A percentile compares a stretch with the other conserved stretches of the same genome.
Evolutionary conservation across 805 yeast genomes (phyloP).

Genomic region (Yarrowia sp.): DNA sequence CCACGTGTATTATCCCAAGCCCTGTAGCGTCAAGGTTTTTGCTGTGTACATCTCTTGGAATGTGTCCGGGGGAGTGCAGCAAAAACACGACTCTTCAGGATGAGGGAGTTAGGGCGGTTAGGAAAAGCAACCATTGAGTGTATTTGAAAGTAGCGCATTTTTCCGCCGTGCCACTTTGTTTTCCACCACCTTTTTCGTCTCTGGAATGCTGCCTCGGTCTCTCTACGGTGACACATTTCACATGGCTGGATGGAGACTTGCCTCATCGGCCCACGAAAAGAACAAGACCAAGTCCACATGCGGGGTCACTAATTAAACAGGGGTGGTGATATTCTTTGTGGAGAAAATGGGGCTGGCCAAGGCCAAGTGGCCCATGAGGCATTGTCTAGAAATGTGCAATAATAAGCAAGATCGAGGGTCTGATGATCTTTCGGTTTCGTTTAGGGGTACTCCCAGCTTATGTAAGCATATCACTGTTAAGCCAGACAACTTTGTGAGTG

Average conservation of each 20-base stretch:
- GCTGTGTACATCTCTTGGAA: conserved; percentile 12
- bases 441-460: background rate
- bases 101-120: background rate
- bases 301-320: background rate
- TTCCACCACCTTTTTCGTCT: conserved; percentile 1
- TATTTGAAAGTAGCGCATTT: background rate
- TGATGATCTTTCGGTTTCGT: too few relatives aligned
- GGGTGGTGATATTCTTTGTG: background rate
- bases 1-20: conserved; percentile 23
- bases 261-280: conserved; percentile 10
- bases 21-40: background rate
- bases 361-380: background rate
- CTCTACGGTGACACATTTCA: background rate
- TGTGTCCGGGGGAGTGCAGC: conserved; percentile 19
- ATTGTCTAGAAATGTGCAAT: too few relatives aligned
- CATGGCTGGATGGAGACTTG: background rate
- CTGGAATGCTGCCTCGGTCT: background rate
- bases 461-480: background rate
- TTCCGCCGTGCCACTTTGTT: too few relatives aligned
- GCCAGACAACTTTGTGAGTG: background rate
- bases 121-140: background rate
- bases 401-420: too few relatives aligned
- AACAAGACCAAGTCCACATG: too few relatives aligned
- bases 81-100: background rate
- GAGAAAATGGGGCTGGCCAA: background rate